Evolutionary conservation across 2,329 filamentous ascomycete species (phyloP).

Genomic region (Elsinoe arachidis): DNA sequence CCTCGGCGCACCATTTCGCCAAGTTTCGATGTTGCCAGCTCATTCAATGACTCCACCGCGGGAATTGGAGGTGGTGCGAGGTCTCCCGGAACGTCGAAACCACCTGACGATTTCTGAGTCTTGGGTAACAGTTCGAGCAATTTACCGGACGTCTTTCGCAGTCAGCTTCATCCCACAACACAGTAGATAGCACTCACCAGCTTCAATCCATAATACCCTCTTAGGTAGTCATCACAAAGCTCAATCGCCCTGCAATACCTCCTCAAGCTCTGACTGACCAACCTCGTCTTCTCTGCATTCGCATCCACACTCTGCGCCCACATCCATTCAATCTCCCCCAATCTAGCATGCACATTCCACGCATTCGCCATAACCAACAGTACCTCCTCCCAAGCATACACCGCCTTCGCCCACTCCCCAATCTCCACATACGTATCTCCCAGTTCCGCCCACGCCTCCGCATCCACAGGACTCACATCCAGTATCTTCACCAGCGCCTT

Average conservation of each 20-base stretch:
- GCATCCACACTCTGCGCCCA: conserved; percentile 35
- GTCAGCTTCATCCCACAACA: conserved; percentile 28
- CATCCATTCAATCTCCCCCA: conserved; percentile 78
- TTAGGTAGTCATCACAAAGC: conserved; percentile 83
- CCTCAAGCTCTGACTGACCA: conserved; percentile 65
- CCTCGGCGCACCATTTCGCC: conserved; percentile 64
- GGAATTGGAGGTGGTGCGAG: conserved; percentile 45
- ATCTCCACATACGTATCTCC: conserved; percentile 76
- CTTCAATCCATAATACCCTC: conserved; percentile 88
- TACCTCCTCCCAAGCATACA: conserved; percentile 86
- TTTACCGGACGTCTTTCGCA: neutral
- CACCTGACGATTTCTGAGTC: conserved; percentile 25
- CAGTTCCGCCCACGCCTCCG: conserved; percentile 88
- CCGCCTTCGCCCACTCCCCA: conserved; percentile 70
- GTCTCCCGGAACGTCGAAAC: conserved; percentile 28
- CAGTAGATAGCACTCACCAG: conserved; percentile 35
- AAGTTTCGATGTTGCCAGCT: conserved; percentile 64
- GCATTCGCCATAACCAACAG: conserved; percentile 79
- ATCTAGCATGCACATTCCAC: conserved; percentile 88
- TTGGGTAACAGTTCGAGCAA: conserved; percentile 20
- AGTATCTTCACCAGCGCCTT: conserved; percentile 64
- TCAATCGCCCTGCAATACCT: conserved; percentile 87
- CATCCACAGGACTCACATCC: conserved; percentile 78
- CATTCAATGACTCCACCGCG: conserved; percentile 60
- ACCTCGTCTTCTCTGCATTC: conserved; percentile 33